Conservation (phyloP, 345 rosid genomes). For the Salix viminalis region DNA sequence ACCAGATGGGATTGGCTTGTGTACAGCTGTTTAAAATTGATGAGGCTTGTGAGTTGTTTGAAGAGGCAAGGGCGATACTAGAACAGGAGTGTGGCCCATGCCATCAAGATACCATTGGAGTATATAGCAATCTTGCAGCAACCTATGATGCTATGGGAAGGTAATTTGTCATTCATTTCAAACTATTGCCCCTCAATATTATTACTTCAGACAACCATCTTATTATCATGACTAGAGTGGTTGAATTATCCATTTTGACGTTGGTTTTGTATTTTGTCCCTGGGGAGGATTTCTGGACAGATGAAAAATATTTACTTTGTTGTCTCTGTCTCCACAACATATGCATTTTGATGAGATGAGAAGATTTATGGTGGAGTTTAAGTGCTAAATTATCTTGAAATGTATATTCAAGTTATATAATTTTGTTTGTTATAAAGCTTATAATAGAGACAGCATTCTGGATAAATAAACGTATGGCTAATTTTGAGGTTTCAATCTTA, state of each 20-base stretch:
- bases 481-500: background rate
- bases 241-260: background rate
- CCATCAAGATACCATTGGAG: slow-evolving; percentile 94
- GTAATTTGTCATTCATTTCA: slow-evolving; percentile 35
- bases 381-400: background rate
- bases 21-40: slow-evolving; percentile 96
- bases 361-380: background rate
- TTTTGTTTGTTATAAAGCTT: too few relatives aligned
- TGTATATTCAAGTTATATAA: background rate
- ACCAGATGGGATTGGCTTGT: slow-evolving; percentile 99
- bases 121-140: slow-evolving; percentile 96
- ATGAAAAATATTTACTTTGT: background rate
- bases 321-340: background rate
- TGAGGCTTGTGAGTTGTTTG: slow-evolving; percentile 89
- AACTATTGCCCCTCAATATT: background rate
- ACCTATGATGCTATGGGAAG: slow-evolving; percentile 99
- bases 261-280: background rate
- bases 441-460: background rate
- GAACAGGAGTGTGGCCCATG: slow-evolving; percentile 94
- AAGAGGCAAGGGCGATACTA: slow-evolving; percentile 81
- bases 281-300: background rate
- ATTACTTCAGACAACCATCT: background rate
- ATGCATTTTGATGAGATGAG: background rate
- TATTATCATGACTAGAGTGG: background rate
- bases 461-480: background rate